Evolutionary conservation across 108 stramenopile genomes (phyloP), one percentile per base, ranked within the genome.

Genomic region (Licmophora abbreviata): DNA sequence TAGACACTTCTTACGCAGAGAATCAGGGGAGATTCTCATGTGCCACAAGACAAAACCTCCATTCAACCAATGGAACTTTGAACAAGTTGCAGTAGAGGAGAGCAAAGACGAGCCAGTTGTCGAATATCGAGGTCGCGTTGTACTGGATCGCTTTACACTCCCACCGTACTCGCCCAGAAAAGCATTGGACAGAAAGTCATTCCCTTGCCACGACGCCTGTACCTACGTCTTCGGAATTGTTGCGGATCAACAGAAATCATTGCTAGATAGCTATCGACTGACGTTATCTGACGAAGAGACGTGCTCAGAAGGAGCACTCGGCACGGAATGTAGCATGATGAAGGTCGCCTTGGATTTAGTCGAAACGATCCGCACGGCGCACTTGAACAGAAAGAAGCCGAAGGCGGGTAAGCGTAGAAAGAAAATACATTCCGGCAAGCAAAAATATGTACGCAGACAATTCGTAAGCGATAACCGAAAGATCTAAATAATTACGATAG

Each of bases 11-110:
- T 35, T 84, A 34, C 14, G 44, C 10, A n/a, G n/a, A n/a, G 43
- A 29, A 1, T 49, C 40, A 7, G 88, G 86, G 21, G 79, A 92
- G 54, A 71, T 95, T 44, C 79, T 84, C 26, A 70, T 95, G 35
- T 58, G 64, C 10, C 94, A 95, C 78, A 95, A 95, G 68, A 92
- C 90, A 17, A 90, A 85, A 46, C 88, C 88, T 42, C 94, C 94
- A 6, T 95, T 64, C 51, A 74, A 83, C 56, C 91, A 92, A 55
- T 95, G 94, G 94, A 54, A 63, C 4, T 66, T 95, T 45, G 79
- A 83, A 40, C 56, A 64, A 31, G 69, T 83, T 2, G 40, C 76
- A 22, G 54, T 68, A 41, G 49, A 51, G 11, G 37, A 54, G 12
- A 29, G 24, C n/a, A 25, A 42, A 25, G 11, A 49, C 18, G 8